Conservation (phyloP, 2,329 filamentous ascomycete genomes). For the Fusarium sp. region DNA sequence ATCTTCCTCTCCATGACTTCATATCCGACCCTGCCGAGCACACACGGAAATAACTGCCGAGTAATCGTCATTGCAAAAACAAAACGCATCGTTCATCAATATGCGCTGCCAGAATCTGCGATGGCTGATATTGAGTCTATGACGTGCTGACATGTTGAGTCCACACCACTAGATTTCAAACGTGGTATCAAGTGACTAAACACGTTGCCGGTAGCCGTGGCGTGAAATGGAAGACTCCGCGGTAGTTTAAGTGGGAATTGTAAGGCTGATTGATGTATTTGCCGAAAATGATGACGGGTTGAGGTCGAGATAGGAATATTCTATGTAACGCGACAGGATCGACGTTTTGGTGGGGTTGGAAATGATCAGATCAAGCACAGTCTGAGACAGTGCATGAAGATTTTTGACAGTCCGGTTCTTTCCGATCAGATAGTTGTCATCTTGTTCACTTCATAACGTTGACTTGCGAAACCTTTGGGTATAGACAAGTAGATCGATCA, state of each 20-base stretch:
- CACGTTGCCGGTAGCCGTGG: constrained; percentile 12
- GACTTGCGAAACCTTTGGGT: too few relatives aligned
- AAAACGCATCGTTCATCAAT: neutral
- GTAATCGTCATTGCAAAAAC: constrained; percentile 1
- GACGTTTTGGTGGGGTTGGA: neutral
- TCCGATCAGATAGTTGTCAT: neutral
- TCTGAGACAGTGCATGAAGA: neutral
- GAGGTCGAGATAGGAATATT: neutral
- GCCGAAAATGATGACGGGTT: neutral
- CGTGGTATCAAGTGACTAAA: neutral
- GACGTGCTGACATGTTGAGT: constrained; percentile 5
- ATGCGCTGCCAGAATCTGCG: neutral
- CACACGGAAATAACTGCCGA: constrained; percentile 7
- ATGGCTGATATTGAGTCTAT: constrained; percentile 8
- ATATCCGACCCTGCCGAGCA: neutral
- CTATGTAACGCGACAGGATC: neutral
- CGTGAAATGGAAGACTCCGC: neutral
- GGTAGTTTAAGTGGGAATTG: neutral
- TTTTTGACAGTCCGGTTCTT: neutral
- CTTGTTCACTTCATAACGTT: rapidly evolving
- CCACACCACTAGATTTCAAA: neutral
- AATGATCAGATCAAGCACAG: neutral
- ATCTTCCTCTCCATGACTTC: constrained; percentile 2
- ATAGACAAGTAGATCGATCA: too few relatives aligned
- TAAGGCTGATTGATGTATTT: neutral